These are phyloP conservation scores for Aureobasidium sp. DNA, from an alignment of 2,329 filamentous ascomycete genomes.

Conservation along the genomic window DNA sequence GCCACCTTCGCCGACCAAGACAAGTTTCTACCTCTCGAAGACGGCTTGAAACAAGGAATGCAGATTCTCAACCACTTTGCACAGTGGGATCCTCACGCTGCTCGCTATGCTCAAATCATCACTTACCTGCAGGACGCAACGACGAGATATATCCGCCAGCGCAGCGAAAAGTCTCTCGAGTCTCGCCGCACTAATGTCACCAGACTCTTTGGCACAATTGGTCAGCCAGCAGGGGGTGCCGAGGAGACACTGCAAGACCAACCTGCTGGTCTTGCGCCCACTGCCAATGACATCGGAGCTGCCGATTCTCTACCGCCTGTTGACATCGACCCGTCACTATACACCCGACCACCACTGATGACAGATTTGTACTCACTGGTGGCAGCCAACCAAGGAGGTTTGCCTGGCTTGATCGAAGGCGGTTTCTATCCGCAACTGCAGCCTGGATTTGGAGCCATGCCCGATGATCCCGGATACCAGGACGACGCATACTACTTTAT, in stretches of 20 bases:
- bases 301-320: background rate
- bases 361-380: background rate
- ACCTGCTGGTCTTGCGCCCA: background rate
- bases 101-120: slow-evolving; percentile 25
- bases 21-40: slow-evolving; percentile 19
- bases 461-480: background rate
- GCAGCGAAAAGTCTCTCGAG: slow-evolving; percentile 6
- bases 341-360: background rate
- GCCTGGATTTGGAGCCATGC: background rate
- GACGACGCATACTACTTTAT: slow-evolving; percentile 15
- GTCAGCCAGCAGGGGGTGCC: background rate
- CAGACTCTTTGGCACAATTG: slow-evolving; percentile 7
- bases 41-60: slow-evolving; percentile 20
- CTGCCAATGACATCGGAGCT: background rate
- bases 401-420: slow-evolving; percentile 1
- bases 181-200: background rate
- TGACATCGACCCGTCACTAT: background rate
- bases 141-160: slow-evolving; percentile 3
- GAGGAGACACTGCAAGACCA: background rate
- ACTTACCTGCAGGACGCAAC: slow-evolving; percentile 19
- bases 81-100: slow-evolving; percentile 24
- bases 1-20: slow-evolving; percentile 24
- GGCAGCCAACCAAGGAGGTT: background rate
- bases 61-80: slow-evolving; percentile 25
- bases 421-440: background rate